Evolutionary conservation across 148 eudicot species (phyloP).

Genomic region (Silene conica): DNA sequence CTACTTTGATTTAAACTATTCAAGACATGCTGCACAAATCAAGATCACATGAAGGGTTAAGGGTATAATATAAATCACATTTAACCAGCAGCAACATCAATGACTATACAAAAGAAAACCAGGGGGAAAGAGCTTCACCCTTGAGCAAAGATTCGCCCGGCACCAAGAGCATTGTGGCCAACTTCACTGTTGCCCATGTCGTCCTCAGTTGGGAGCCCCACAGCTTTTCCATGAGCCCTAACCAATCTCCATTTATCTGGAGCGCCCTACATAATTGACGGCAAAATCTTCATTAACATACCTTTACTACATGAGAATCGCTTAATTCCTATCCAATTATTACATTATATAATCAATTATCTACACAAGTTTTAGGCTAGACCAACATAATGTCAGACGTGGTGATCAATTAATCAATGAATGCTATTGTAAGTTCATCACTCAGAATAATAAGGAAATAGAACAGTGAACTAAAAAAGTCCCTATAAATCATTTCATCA

Average conservation of each 20-base stretch:
- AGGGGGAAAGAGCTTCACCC: slow-evolving; percentile 9
- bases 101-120: neutral
- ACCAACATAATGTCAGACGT: neutral
- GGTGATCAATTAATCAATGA: neutral
- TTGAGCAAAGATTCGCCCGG: slow-evolving; percentile 86
- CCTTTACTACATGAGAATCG: neutral
- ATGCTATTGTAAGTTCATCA: neutral
- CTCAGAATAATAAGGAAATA: neutral
- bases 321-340: neutral
- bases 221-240: slow-evolving; percentile 90
- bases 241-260: slow-evolving; percentile 86
- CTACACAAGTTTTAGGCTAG: neutral
- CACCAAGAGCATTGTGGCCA: slow-evolving; percentile 98
- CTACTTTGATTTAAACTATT: neutral
- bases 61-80: neutral
- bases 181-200: slow-evolving; percentile 99
- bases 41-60: neutral
- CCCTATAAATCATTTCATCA: neutral
- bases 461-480: neutral
- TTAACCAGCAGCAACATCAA: neutral
- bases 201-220: slow-evolving; percentile 93
- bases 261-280: slow-evolving; percentile 48
- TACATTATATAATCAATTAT: neutral
- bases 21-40: neutral
- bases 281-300: neutral